These are phyloP conservation scores for Chytriomyces confervae DNA, from an alignment of 192 early-diverging fungal genomes.

Conservation along the genomic window DNA sequence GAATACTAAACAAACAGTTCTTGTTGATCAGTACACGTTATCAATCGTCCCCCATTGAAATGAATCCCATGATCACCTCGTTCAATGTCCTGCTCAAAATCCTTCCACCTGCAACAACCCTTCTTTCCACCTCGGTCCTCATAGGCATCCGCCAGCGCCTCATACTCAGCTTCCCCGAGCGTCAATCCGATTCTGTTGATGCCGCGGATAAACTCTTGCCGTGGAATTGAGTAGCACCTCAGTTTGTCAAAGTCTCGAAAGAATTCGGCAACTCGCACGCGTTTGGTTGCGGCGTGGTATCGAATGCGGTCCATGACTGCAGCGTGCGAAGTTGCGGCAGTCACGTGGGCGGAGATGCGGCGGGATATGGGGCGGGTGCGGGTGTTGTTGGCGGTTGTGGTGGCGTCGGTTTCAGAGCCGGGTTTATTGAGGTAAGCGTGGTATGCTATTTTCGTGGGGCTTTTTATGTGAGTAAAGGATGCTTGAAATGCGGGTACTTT, in stretches of 20 bases:
- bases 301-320: conserved; percentile 42
- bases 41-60: neutral
- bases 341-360: neutral
- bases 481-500: neutral
- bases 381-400: neutral
- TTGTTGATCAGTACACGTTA: neutral
- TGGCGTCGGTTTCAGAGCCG: neutral
- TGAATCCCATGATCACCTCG: conserved; percentile 37
- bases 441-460: neutral
- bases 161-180: conserved; percentile 45
- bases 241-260: conserved; percentile 65
- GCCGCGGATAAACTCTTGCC: conserved; percentile 60
- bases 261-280: conserved; percentile 61
- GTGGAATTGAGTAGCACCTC: conserved; percentile 53
- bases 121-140: conserved; percentile 31
- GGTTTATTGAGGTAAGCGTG: neutral
- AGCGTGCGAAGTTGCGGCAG: neutral
- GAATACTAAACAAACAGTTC: conserved; percentile 42
- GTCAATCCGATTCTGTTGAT: conserved; percentile 52
- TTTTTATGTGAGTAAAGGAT: neutral
- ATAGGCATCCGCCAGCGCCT: conserved; percentile 50
- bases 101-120: conserved; percentile 54
- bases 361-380: conserved; percentile 3
- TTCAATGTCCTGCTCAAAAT: conserved; percentile 57
- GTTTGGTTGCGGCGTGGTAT: conserved; percentile 43